Evolutionary conservation across 2,329 filamentous ascomycete genomes (phyloP).

Genomic region (Colletotrichum cordylinicola): DNA sequence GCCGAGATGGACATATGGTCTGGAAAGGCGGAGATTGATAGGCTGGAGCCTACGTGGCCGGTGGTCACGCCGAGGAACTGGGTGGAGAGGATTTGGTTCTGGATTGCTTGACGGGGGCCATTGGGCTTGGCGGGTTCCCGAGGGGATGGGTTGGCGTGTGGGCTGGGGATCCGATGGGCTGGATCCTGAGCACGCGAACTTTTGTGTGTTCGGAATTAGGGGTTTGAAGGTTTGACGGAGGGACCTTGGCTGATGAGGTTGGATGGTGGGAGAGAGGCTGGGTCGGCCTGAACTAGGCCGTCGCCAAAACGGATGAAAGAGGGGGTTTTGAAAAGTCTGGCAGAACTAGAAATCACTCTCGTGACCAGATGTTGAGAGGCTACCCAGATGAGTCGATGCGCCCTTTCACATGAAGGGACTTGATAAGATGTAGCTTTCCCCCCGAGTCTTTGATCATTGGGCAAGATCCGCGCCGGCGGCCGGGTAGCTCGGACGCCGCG

Average conservation of each 20-base stretch:
- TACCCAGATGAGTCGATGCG: background rate
- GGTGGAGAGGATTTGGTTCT: slow-evolving; percentile 44
- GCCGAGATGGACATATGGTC: slow-evolving; percentile 46
- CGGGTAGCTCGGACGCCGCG: slow-evolving; percentile 2
- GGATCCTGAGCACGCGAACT: background rate
- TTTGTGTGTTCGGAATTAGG: background rate
- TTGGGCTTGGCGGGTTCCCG: background rate
- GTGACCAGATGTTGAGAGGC: background rate
- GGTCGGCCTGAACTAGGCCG: background rate
- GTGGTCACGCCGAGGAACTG: slow-evolving; percentile 40
- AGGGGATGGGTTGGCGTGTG: background rate
- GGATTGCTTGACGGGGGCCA: slow-evolving; percentile 37
- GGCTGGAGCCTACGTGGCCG: slow-evolving; percentile 41
- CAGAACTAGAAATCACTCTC: background rate
- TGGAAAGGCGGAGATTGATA: slow-evolving; percentile 43
- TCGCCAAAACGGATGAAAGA: background rate
- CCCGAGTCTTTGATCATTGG: background rate
- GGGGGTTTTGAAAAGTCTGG: background rate
- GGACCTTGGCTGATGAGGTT: background rate
- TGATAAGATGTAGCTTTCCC: background rate
- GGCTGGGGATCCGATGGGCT: background rate
- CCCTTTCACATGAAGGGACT: background rate
- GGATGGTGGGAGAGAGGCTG: slow-evolving; percentile 24
- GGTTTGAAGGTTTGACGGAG: background rate
- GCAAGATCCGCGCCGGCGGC: background rate